Percentiles rank a stretch among this genome's conserved stretches.
Conservation (phyloP, 2,329 filamentous ascomycete genomes). For the Colletotrichum kahawae region DNA sequence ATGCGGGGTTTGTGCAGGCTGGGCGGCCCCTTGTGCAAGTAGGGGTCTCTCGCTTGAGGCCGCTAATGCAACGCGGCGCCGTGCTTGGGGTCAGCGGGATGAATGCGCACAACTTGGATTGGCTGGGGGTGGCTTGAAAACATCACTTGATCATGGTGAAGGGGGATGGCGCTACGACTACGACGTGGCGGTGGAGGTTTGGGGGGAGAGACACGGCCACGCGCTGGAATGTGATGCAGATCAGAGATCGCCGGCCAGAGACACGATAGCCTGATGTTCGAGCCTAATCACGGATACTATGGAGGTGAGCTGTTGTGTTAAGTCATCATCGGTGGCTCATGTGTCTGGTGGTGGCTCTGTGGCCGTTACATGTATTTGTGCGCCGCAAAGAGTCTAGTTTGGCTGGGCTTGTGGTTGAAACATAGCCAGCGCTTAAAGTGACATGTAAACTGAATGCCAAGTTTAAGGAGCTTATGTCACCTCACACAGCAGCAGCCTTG, state of each 20-base stretch:
- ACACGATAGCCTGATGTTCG: neutral
- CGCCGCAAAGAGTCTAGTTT: neutral
- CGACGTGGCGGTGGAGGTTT: neutral
- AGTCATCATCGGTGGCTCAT: neutral
- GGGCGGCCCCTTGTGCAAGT: neutral
- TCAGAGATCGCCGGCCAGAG: neutral
- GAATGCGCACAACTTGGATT: neutral
- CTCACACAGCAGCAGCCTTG: neutral
- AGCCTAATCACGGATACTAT: neutral
- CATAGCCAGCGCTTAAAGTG: neutral
- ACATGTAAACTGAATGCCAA: neutral
- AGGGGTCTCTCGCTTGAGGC: neutral
- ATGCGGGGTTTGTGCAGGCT: conserved; percentile 14
- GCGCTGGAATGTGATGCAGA: neutral
- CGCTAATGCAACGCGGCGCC: neutral
- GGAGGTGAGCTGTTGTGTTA: neutral
- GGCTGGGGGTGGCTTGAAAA: neutral
- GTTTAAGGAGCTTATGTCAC: neutral
- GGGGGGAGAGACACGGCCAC: neutral
- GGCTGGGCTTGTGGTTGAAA: neutral
- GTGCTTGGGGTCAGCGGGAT: neutral
- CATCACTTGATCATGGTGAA: neutral
- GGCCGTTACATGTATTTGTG: neutral
- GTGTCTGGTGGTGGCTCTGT: neutral
- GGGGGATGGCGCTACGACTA: neutral